Evolutionary conservation across 768 basidiomycete species (phyloP).

Genomic region (Mycena rosella): DNA sequence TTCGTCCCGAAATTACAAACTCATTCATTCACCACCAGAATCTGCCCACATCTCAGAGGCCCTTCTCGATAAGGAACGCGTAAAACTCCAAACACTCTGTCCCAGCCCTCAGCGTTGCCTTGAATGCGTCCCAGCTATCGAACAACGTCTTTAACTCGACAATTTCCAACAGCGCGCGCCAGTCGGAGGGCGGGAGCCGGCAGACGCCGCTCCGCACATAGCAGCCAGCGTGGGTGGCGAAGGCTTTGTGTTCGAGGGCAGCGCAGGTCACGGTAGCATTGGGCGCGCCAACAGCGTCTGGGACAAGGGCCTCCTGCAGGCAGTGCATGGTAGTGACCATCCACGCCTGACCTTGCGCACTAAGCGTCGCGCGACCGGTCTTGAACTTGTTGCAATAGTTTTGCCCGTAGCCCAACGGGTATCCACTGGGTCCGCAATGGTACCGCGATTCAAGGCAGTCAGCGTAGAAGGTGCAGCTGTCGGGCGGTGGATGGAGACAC

Average conservation of each 20-base stretch:
- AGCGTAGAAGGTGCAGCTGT: constrained; percentile 58
- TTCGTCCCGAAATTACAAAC: too few species aligned
- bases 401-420: constrained; percentile 58
- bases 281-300: constrained; percentile 45
- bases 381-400: constrained; percentile 56
- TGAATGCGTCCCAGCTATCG: constrained; percentile 46
- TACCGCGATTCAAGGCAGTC: constrained; percentile 60
- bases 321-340: constrained; percentile 61
- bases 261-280: constrained; percentile 45
- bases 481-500: constrained; percentile 49
- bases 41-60: constrained; percentile 3
- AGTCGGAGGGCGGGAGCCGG: constrained; percentile 49
- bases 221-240: constrained; percentile 57
- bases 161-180: constrained; percentile 53
- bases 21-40: too few species aligned
- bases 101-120: constrained; percentile 45
- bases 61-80: constrained; percentile 23
- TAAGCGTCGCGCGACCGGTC: constrained; percentile 44
- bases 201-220: constrained; percentile 59
- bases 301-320: constrained; percentile 56
- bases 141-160: constrained; percentile 49
- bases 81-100: constrained; percentile 49
- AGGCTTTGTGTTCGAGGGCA: constrained; percentile 52
- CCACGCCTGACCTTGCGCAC: constrained; percentile 54
- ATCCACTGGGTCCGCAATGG: constrained; percentile 58